Evolutionary conservation across 2,329 filamentous ascomycete species (phyloP).

Genomic region (Colletotrichum scovillei): DNA sequence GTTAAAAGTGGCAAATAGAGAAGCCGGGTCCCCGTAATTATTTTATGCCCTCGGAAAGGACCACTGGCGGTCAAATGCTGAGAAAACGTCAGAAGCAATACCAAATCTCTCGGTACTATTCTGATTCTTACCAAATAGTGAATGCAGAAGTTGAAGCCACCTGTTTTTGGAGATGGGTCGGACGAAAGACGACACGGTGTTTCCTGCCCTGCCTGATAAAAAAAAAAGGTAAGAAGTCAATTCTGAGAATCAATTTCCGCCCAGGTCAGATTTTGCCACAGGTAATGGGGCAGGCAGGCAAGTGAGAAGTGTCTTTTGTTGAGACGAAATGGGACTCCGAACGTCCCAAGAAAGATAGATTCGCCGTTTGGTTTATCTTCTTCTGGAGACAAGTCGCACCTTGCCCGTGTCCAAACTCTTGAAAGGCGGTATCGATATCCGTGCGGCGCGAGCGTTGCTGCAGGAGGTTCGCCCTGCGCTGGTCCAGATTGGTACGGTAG

Average conservation of each 20-base stretch:
- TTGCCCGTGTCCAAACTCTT: background rate
- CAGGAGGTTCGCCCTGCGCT: constrained; percentile 1
- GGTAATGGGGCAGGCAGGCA: too few species aligned
- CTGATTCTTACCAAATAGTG: background rate
- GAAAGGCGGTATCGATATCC: background rate
- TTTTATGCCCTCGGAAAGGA: background rate
- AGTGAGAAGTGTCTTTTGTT: background rate
- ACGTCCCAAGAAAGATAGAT: background rate
- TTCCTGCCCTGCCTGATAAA: background rate
- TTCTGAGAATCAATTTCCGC: background rate
- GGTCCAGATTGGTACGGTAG: background rate
- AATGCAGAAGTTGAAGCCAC: constrained; percentile 12
- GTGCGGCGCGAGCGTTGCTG: constrained; percentile 20
- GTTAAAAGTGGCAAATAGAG: background rate
- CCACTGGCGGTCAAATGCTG: background rate
- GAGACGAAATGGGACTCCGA: background rate
- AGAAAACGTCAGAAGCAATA: background rate
- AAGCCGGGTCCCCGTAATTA: background rate
- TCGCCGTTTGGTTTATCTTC: background rate
- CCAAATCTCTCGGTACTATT: background rate
- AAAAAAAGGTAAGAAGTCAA: background rate
- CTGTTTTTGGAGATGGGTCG: background rate
- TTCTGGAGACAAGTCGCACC: background rate
- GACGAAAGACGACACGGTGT: constrained; percentile 24
- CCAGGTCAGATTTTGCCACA: background rate